Conservation (phyloP, 73 alveolate genomes). For the Blepharisma japonicum region DNA sequence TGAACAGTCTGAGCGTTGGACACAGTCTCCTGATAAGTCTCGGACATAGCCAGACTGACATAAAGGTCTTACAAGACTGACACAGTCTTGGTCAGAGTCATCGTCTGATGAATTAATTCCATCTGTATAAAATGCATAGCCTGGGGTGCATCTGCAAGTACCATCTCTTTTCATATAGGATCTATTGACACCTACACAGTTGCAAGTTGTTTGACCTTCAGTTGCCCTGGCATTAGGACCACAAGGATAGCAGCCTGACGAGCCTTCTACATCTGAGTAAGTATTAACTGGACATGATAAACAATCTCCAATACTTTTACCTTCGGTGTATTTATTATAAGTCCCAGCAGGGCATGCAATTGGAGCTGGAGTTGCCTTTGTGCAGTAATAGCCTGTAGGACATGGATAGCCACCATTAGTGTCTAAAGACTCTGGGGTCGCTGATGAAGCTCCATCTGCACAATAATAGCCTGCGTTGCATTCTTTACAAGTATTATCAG, state of each 20-base stretch:
- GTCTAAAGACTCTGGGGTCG: neutral
- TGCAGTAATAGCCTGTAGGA: slow-evolving; percentile 55
- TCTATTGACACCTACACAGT: slow-evolving; percentile 40
- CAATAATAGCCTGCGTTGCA: slow-evolving; percentile 60
- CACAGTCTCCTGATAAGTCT: neutral
- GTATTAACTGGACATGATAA: slow-evolving; percentile 13
- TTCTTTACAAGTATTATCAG: neutral
- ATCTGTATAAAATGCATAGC: neutral
- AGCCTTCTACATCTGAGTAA: slow-evolving; percentile 31
- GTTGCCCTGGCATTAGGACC: slow-evolving; percentile 25
- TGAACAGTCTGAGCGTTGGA: neutral
- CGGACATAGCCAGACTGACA: neutral
- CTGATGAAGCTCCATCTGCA: slow-evolving; percentile 43
- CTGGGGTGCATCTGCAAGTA: slow-evolving; percentile 16
- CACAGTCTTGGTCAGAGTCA: neutral
- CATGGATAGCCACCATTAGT: slow-evolving; percentile 32
- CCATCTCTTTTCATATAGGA: slow-evolving; percentile 17
- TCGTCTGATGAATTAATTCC: slow-evolving; percentile 1
- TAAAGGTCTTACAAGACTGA: neutral
- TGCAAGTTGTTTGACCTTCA: slow-evolving; percentile 36
- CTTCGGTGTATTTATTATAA: slow-evolving; percentile 37
- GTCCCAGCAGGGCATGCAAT: slow-evolving; percentile 61
- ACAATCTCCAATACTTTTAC: slow-evolving; percentile 38
- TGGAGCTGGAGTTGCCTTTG: slow-evolving; percentile 42
- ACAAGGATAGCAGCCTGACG: slow-evolving; percentile 29